These are phyloP conservation scores for Calcarisporium arbuscula DNA, from an alignment of 2,329 filamentous ascomycete species.

Conservation along the genomic window DNA sequence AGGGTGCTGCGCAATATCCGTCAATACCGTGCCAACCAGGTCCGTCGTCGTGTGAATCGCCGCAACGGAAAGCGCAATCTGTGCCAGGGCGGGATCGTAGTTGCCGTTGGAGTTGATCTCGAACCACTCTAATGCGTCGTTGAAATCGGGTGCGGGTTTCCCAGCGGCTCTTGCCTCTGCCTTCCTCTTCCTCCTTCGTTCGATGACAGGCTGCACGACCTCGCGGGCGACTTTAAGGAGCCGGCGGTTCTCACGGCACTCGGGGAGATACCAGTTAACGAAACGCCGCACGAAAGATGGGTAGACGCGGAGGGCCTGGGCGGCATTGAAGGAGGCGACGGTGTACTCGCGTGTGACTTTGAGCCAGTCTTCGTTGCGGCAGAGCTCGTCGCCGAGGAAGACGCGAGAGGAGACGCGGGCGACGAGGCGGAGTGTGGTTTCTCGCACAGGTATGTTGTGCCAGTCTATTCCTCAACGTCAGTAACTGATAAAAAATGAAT, in stretches of 20 bases:
- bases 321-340: slow-evolving; percentile 27
- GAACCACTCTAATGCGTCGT: slow-evolving; percentile 49
- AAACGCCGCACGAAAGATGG: slow-evolving; percentile 39
- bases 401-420: slow-evolving; percentile 21
- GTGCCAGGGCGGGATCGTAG: slow-evolving; percentile 10
- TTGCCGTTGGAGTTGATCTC: slow-evolving; percentile 34
- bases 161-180: slow-evolving; percentile 13
- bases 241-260: slow-evolving; percentile 24
- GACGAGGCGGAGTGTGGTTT: no score
- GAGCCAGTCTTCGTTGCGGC: slow-evolving; percentile 39
- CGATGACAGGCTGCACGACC: slow-evolving; percentile 32
- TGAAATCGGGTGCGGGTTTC: slow-evolving; percentile 31
- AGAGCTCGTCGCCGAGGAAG: slow-evolving; percentile 31
- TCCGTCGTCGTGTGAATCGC: slow-evolving; percentile 48
- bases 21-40: slow-evolving; percentile 12
- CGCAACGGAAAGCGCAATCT: slow-evolving; percentile 31
- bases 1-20: slow-evolving; percentile 32
- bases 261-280: slow-evolving; percentile 36
- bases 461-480: no score
- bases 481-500: no score
- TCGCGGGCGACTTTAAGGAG: slow-evolving; percentile 4
- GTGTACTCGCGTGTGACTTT: slow-evolving; percentile 39
- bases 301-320: slow-evolving; percentile 27
- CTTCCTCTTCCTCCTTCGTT: slow-evolving; percentile 36
- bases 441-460: no score